Conservation (phyloP, 164 flowering plant genomes). For the Magnolia officinalis region DNA sequence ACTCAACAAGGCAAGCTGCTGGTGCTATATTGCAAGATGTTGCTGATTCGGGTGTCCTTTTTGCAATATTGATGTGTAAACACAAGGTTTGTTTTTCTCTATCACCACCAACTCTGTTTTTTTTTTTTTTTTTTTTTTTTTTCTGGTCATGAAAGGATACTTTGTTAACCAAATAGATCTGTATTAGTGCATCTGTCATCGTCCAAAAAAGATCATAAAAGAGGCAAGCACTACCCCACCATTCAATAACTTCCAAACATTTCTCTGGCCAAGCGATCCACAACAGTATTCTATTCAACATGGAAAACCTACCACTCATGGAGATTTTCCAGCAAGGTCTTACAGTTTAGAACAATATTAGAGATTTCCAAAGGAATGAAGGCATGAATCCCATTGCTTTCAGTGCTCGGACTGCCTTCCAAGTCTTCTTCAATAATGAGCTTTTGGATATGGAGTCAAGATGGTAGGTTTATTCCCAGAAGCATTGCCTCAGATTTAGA, state of each 20-base stretch:
- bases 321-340: neutral
- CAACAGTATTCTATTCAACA: neutral
- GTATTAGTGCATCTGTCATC: neutral
- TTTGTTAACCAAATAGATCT: neutral
- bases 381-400: too few relatives aligned
- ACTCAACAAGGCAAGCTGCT: slow-evolving; percentile 94
- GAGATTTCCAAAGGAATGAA: neutral
- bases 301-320: neutral
- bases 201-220: neutral
- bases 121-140: too few relatives aligned
- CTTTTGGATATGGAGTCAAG: too few relatives aligned
- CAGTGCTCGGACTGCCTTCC: too few relatives aligned
- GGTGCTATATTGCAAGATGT: slow-evolving; percentile 96
- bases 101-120: neutral
- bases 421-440: too few relatives aligned
- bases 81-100: slow-evolving; percentile 60
- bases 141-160: neutral
- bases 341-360: neutral
- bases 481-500: too few relatives aligned
- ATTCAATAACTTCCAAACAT: too few relatives aligned
- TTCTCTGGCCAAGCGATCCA: neutral
- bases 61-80: slow-evolving; percentile 94
- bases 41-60: slow-evolving; percentile 92
- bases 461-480: too few relatives aligned
- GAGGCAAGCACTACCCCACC: neutral